phyloP scores from a whole-genome alignment of 306 rosid species.

The Oemleria cerasiformis region DNA sequence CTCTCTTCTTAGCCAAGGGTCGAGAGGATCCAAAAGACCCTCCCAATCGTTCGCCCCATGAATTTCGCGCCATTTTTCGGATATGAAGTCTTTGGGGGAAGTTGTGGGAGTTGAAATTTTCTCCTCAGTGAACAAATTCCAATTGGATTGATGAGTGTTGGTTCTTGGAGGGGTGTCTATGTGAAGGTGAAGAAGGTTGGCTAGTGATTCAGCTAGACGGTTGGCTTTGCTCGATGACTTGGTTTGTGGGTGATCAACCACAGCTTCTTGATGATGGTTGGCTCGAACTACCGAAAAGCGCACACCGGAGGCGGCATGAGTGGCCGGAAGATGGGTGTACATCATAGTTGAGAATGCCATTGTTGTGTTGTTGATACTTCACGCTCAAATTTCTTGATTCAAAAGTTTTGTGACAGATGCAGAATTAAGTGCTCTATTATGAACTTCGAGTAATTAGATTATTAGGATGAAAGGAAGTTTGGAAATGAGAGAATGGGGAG shows the following conservation, averaged over 20 bases:
- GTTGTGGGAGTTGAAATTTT: conserved; percentile 44
- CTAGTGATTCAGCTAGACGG: conserved; percentile 46
- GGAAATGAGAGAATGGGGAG: neutral
- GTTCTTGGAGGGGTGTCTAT: conserved; percentile 29
- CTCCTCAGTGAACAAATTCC: conserved; percentile 21
- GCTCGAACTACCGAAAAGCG: conserved; percentile 19
- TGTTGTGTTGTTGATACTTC: neutral
- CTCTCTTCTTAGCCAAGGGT: conserved; percentile 56
- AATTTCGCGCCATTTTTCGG: conserved; percentile 49
- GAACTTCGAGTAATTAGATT: neutral
- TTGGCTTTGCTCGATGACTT: conserved; percentile 24
- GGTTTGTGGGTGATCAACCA: conserved; percentile 22
- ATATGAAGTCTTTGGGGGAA: conserved; percentile 56
- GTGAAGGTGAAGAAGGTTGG: conserved; percentile 47
- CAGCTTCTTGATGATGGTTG: conserved; percentile 25
- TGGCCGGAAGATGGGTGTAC: conserved; percentile 12
- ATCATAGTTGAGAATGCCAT: conserved; percentile 40
- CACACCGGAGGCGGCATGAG: neutral
- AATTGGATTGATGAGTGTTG: neutral
- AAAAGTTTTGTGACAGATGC: neutral
- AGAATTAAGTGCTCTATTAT: neutral
- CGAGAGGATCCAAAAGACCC: conserved; percentile 48
- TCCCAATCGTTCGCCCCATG: conserved; percentile 52
- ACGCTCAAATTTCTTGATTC: neutral
- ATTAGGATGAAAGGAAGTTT: neutral